Evolutionary conservation across 345 rosid species (phyloP).

Genomic region (Eucalyptus cladocalyx): DNA sequence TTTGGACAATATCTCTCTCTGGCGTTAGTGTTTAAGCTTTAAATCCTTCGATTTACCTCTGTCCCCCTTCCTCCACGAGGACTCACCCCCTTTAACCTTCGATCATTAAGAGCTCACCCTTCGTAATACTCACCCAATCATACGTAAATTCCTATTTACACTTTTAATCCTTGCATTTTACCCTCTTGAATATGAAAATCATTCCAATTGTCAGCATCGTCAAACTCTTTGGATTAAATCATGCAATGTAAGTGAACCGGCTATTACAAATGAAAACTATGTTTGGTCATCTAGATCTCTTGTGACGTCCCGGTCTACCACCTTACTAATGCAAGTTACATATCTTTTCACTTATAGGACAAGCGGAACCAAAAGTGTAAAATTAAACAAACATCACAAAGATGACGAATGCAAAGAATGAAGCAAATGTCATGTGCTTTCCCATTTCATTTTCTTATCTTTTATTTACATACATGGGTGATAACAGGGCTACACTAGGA

Average conservation of each 20-base stretch:
- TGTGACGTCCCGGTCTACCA: no score
- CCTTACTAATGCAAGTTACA: no score
- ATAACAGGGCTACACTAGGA: no score
- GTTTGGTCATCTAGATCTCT: no score
- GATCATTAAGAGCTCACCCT: background rate
- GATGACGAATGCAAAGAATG: no score
- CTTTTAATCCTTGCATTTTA: background rate
- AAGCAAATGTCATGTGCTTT: no score
- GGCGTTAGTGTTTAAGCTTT: background rate
- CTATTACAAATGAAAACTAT: background rate
- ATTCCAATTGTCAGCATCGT: background rate
- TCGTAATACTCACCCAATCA: background rate
- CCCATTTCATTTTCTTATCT: no score
- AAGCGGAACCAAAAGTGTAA: no score
- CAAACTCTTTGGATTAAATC: background rate
- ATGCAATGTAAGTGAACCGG: background rate
- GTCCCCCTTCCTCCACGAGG: background rate
- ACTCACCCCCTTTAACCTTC: background rate
- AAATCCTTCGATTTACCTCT: background rate
- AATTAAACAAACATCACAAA: no score
- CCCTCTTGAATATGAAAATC: background rate
- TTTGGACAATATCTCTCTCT: background rate
- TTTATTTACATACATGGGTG: no score
- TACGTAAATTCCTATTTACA: background rate
- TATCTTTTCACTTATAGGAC: no score